phyloP scores from a whole-genome alignment of 345 rosid species.

The Turnera subulata region DNA sequence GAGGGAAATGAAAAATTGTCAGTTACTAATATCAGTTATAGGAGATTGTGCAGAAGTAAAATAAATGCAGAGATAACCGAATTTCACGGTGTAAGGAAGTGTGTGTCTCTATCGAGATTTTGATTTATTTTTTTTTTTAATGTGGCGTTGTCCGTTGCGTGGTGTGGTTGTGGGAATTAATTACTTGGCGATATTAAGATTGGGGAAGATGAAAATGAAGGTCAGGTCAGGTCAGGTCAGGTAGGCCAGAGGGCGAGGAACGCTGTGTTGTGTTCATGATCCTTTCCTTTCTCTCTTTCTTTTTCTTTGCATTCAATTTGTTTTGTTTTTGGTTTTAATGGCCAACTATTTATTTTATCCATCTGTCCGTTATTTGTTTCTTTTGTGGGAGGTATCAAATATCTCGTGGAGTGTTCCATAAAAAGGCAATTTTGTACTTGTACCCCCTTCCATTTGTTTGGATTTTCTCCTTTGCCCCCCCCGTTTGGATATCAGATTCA shows the following conservation, averaged over 20 bases:
- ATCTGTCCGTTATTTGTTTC: conserved; percentile 4
- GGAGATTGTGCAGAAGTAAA: too few relatives aligned
- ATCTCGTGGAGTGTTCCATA: neutral
- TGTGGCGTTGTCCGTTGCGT: too few relatives aligned
- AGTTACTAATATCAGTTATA: neutral
- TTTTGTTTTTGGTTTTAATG: neutral
- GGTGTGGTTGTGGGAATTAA: too few relatives aligned
- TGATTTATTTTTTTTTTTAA: too few relatives aligned
- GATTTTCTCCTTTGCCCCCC: neutral
- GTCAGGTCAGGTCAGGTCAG: neutral
- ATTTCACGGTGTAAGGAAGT: too few relatives aligned
- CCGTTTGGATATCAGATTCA: too few relatives aligned
- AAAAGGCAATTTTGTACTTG: neutral
- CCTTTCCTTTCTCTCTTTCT: neutral
- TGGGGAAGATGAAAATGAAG: neutral
- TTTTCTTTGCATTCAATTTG: conserved; percentile 2
- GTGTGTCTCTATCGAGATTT: too few relatives aligned
- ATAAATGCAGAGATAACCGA: too few relatives aligned
- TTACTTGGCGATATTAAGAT: neutral
- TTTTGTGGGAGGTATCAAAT: neutral
- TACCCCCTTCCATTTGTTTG: neutral
- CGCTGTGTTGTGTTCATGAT: neutral
- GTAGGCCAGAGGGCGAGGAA: conserved; percentile 25
- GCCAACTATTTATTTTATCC: too few relatives aligned
- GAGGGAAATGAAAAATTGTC: neutral